Base-by-base conservation (phyloP, 2,329 filamentous ascomycete genomes). In the Diplodia corticola region DNA sequence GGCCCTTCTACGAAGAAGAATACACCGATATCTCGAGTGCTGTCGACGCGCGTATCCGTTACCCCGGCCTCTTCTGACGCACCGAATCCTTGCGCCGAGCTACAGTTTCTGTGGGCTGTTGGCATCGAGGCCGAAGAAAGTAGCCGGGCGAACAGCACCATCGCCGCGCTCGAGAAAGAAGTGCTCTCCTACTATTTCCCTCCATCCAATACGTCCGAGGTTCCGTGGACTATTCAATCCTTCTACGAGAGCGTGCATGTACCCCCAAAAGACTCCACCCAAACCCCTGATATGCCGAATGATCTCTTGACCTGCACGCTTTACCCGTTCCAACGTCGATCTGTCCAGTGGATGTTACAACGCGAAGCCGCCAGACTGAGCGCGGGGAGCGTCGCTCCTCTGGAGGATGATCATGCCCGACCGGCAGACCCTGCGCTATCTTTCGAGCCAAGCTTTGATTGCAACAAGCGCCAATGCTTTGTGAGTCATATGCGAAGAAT, bases 221-320 rank as follows among this genome's bases (percentile, higher is more conserved):
- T n/a, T 73, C 81, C 70, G 61, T 84, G 83, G 81, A 77, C 78
- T 4, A 80, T 84, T 12, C 80, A 82, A 57, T 83, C 85, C 66
- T 93, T 93, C 73, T 93, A 93, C 71, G 84, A 90, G 63, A 86
- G 86, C 17, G 88, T 90, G 1, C 84, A 88, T 71, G 83, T 88
- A 1, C 88, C 91, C 1, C 28, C 79, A 84, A 60, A 78, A 78
- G 51, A 82, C 20, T 15, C 71, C 7, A 57, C 72, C 7, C 68
- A 76, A 2, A 73, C 77, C 9, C 69, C 71, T 1, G 70, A 72
- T 6, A 75, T 79, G 12, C 70, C 73, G n/a, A 68, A 72, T 5
- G 70, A 70, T 20, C 48, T 75, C 24, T 40, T 70, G 1, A 72
- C 75, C 1, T 76, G 86, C 1, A 79, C 77, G 0, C 77, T 93